A percentile compares a stretch with the other conserved stretches of the same genome.
Evolutionary conservation across 352 stramenopile genomes (phyloP).

Genomic region (Phytophthora lateralis): DNA sequence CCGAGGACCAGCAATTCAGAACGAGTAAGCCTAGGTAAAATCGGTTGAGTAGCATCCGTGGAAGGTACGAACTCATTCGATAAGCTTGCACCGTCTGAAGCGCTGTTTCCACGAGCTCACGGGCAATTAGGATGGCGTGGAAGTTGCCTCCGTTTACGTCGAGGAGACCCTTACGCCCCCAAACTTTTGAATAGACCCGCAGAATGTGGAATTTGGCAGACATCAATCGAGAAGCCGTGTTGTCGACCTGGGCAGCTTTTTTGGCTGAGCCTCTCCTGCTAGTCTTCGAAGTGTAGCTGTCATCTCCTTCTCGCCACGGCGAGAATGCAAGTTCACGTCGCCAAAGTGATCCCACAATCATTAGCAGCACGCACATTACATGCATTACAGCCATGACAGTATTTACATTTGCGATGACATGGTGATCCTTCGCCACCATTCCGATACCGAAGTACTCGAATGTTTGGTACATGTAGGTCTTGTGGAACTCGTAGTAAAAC

Average conservation of each 20-base stretch:
- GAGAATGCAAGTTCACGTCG: background rate
- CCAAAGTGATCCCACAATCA: background rate
- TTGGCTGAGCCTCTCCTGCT: background rate
- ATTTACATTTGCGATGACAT: conserved; percentile 17
- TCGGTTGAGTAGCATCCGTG: conserved; percentile 25
- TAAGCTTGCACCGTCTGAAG: conserved; percentile 22
- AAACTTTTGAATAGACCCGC: background rate
- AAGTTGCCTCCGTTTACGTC: background rate
- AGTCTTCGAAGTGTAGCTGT: background rate
- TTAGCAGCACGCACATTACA: background rate
- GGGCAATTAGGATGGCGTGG: background rate
- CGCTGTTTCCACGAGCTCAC: conserved; percentile 4
- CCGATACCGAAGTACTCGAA: conserved; percentile 25
- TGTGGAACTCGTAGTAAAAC: conserved; percentile 14
- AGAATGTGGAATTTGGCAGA: background rate
- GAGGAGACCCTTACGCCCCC: background rate
- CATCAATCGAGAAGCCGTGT: background rate
- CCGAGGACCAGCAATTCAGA: conserved; percentile 17
- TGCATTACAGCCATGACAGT: conserved; percentile 24
- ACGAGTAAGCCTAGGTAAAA: conserved; percentile 26
- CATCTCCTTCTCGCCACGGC: background rate
- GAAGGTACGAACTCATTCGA: conserved; percentile 20
- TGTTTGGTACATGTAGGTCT: conserved; percentile 8
- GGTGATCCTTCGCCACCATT: conserved; percentile 12
- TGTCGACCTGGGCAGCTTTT: background rate